Evolutionary conservation across 306 rosid genomes (phyloP).

Genomic region (Dryas octopetala): DNA sequence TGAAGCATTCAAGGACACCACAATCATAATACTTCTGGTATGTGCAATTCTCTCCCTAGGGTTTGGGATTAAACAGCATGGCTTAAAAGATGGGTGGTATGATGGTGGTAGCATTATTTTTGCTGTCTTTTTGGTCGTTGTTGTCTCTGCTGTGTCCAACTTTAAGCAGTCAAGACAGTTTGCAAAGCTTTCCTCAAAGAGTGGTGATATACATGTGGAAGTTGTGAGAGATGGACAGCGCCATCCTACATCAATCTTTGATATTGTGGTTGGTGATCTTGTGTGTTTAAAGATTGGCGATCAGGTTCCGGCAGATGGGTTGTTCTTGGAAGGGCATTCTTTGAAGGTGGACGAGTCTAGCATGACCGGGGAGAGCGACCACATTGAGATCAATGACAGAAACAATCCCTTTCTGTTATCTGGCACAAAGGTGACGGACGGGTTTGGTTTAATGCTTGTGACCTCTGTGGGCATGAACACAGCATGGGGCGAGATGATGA

Average conservation of each 20-base stretch:
- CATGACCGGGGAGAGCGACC: constrained; percentile 25
- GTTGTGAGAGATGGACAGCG: constrained; percentile 14
- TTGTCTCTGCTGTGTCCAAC: constrained; percentile 8
- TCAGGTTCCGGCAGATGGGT: constrained; percentile 10
- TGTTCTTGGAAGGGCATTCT: constrained; percentile 21
- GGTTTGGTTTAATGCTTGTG: constrained; percentile 19
- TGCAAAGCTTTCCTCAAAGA: constrained; percentile 3
- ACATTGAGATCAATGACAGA: constrained; percentile 1
- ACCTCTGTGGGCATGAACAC: constrained; percentile 22
- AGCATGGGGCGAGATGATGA: constrained; percentile 24
- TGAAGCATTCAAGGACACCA: constrained; percentile 14
- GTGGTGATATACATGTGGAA: constrained; percentile 14
- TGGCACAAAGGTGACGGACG: constrained; percentile 17
- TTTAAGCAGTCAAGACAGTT: constrained; percentile 13
- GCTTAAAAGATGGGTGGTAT: constrained; percentile 19
- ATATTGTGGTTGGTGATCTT: constrained; percentile 18
- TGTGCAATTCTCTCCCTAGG: constrained; percentile 19
- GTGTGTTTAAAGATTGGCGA: constrained; percentile 5
- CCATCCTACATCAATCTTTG: constrained; percentile 2
- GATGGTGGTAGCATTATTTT: constrained; percentile 21
- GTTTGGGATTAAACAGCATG: constrained; percentile 19
- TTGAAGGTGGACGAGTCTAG: constrained; percentile 17
- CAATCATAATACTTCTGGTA: constrained; percentile 14
- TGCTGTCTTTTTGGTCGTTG: constrained; percentile 11
- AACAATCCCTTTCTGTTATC: constrained; percentile 10